Evolutionary conservation across 768 basidiomycete genomes (phyloP).

Genomic region (Macrolepiota albuminosa): DNA sequence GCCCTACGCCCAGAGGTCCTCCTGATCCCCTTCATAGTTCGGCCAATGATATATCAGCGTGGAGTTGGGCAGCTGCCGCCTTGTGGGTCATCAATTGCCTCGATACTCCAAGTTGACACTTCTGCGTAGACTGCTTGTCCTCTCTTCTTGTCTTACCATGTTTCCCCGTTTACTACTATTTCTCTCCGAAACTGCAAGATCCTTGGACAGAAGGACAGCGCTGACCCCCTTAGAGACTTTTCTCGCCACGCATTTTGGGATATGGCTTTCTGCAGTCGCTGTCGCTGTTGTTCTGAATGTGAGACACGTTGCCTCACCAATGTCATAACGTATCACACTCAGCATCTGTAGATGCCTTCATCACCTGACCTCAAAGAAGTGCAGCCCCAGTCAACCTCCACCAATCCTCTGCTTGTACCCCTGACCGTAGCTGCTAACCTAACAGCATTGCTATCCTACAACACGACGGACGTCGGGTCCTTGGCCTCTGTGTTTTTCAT

Average conservation of each 20-base stretch:
- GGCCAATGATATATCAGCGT: slow-evolving; percentile 20
- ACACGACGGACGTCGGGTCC: slow-evolving; percentile 51
- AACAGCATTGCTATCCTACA: slow-evolving; percentile 64
- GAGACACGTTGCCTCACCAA: slow-evolving; percentile 11
- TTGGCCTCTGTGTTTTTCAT: slow-evolving; percentile 49
- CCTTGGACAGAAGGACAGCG: slow-evolving; percentile 27
- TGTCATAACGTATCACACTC: slow-evolving; percentile 1
- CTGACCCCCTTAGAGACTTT: slow-evolving; percentile 69
- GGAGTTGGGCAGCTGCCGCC: slow-evolving; percentile 25
- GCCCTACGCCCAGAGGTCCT: not conserved
- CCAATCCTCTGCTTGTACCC: slow-evolving; percentile 63
- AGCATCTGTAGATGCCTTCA: slow-evolving; percentile 37
- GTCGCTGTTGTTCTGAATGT: slow-evolving; percentile 59
- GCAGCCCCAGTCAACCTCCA: slow-evolving; percentile 19
- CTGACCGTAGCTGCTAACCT: slow-evolving; percentile 48
- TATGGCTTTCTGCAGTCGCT: slow-evolving; percentile 53
- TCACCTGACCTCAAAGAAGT: slow-evolving; percentile 32
- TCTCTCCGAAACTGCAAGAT: slow-evolving; percentile 42
- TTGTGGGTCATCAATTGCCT: slow-evolving; percentile 21
- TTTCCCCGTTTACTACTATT: slow-evolving; percentile 69
- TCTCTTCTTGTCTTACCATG: slow-evolving; percentile 31
- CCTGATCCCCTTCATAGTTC: not conserved
- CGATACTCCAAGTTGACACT: not conserved
- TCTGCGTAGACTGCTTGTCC: slow-evolving; percentile 18
- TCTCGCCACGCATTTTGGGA: slow-evolving; percentile 61